Evolutionary conservation across 2,329 filamentous ascomycete genomes (phyloP).

Genomic region (Diaporthe caulivora): DNA sequence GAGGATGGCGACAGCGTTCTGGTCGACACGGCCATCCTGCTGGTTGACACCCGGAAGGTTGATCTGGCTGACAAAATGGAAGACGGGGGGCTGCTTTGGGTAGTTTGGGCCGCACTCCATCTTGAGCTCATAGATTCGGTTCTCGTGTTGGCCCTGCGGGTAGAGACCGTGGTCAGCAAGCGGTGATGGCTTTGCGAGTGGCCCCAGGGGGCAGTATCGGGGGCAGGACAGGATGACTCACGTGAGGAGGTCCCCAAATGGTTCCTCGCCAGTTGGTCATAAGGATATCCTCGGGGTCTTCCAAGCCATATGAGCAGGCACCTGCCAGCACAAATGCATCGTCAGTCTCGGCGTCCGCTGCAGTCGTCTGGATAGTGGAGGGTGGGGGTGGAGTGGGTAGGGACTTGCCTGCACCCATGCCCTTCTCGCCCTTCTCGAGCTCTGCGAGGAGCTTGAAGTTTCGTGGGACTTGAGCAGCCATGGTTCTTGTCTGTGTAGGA

Average conservation of each 20-base stretch:
- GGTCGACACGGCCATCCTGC: conserved; percentile 85
- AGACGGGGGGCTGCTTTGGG: conserved; percentile 87
- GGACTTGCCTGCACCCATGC: conserved; percentile 83
- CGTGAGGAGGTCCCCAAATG: conserved; percentile 95
- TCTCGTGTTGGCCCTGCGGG: conserved; percentile 87
- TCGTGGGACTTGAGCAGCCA: conserved; percentile 77
- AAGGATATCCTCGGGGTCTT: conserved; percentile 92
- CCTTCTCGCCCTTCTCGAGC: conserved; percentile 99
- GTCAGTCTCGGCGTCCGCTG: conserved; percentile 27
- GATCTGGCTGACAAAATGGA: conserved; percentile 94
- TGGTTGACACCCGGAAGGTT: conserved; percentile 95
- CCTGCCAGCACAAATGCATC: conserved; percentile 64
- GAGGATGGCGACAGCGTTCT: conserved; percentile 81
- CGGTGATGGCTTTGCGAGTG: conserved; percentile 1
- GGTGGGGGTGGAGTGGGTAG: neutral
- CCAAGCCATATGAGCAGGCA: conserved; percentile 96
- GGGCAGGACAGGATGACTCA: conserved; percentile 53
- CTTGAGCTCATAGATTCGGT: conserved; percentile 98
- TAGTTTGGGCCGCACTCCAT: conserved; percentile 95
- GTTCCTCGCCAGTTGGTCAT: conserved; percentile 99
- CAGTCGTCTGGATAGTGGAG: neutral
- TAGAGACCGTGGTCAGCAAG: conserved; percentile 15
- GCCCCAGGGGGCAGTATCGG: conserved; percentile 34
- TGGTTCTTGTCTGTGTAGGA: conserved; percentile 39
- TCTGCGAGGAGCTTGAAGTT: conserved; percentile 98